These are phyloP conservation scores for Ajuga reptans DNA, from an alignment of 305 asterid genomes.

Conservation along the genomic window DNA sequence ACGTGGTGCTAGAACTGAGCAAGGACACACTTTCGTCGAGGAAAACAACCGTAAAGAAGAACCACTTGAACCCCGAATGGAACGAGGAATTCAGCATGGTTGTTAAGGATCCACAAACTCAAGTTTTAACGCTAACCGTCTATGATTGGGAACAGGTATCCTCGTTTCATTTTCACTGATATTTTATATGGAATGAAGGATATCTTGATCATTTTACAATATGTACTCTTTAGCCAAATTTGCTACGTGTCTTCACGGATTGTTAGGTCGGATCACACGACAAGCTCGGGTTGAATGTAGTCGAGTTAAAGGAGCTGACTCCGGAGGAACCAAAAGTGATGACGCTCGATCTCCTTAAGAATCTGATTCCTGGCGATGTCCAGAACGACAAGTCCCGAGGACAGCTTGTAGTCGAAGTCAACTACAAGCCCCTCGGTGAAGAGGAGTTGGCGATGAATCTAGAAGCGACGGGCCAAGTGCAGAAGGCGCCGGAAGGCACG, in stretches of 20 bases:
- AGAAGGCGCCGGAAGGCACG: constrained; percentile 84
- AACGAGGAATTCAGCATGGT: constrained; percentile 70
- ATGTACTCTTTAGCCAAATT: too few relatives aligned
- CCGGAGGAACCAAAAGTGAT: constrained; percentile 57
- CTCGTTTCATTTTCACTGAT: neutral
- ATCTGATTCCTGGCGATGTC: constrained; percentile 40
- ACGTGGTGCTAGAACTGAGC: constrained; percentile 49
- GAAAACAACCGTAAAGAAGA: constrained; percentile 64
- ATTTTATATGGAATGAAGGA: too few relatives aligned
- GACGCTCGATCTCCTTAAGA: constrained; percentile 61
- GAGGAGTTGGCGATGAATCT: constrained; percentile 26
- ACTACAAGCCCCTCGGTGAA: constrained; percentile 52
- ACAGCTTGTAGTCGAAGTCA: constrained; percentile 51
- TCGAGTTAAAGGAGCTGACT: constrained; percentile 46
- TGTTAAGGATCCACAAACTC: constrained; percentile 68
- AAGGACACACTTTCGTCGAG: constrained; percentile 55
- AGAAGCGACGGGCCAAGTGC: constrained; percentile 36
- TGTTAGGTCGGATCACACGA: constrained; percentile 81
- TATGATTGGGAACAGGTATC: constrained; percentile 83
- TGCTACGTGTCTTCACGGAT: too few relatives aligned
- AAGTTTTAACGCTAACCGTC: constrained; percentile 45
- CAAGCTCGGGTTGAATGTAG: constrained; percentile 58
- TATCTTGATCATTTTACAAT: too few relatives aligned
- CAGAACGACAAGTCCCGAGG: constrained; percentile 64
- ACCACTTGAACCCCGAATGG: constrained; percentile 91